Evolutionary conservation across 2,329 filamentous ascomycete genomes (phyloP), one percentile per base, ranked within the genome.

Genomic region (Plenodomus tracheiphilus): DNA sequence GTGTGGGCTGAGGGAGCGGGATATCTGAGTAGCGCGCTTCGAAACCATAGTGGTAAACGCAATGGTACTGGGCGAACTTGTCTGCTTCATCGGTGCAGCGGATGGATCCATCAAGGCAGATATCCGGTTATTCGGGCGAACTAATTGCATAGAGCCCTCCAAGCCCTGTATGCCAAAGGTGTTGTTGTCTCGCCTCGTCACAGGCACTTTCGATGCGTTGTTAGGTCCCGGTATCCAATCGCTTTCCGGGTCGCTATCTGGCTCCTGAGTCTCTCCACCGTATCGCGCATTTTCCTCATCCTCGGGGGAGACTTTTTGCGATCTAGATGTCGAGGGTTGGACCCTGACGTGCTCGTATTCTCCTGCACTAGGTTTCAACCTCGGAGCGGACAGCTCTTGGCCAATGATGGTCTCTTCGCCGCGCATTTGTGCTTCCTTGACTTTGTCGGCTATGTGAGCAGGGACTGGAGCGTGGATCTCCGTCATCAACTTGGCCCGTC

Each of bases 401-500:
- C 55, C 57, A 10, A 22, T 17, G 0, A 32, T 22, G 54, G 59
- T 79, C 61, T 81, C 81, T 57, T 83, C 81, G 2, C 81, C 81
- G 42, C 80, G 68, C 49, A 70, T 71, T 64, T 81, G 83, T 11
- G 84, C 83, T 53, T 83, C 79, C 16, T 62, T 59, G 2, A 81
- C 82, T 10, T 71, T 71, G 1, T 66, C 65, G 41, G 59, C 66
- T 44, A 84, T 53, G 13, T 74, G 70, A 16, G 54, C 48, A 1
- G 82, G 81, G 16, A 85, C 73, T 0, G 73, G 74, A 9, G 84
- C 83, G 59, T 86, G 82, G 11, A 86, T 83, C 2, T 78, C 79
- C 2, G 82, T 83, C 83, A 85, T 85, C 38, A 86, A 65, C 65
- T 74, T 79, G 15, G 83, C 84, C 49, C 84, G 74, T 42, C 79